Conservation (phyloP, 2,329 filamentous ascomycete species). For the Fusarium domesticum region DNA sequence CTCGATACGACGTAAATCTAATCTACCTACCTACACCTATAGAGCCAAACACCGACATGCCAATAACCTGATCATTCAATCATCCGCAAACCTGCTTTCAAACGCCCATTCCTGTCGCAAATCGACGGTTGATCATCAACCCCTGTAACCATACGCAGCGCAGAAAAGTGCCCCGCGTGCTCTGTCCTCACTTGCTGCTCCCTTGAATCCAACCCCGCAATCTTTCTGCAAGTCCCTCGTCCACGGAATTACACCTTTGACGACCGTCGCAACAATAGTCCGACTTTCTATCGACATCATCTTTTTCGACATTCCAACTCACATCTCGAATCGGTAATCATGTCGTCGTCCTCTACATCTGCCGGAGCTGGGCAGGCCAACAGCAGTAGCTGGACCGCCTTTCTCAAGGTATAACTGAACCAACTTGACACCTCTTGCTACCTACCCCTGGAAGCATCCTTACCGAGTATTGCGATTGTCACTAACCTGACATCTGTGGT, state of each 20-base stretch:
- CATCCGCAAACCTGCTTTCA: too few relatives aligned
- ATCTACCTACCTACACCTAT: too few relatives aligned
- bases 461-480: neutral
- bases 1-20: too few relatives aligned
- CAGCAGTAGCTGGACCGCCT: slow-evolving; percentile 50
- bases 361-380: slow-evolving; percentile 35
- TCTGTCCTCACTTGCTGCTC: slow-evolving; percentile 12
- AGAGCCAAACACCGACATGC: too few relatives aligned
- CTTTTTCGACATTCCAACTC: slow-evolving; percentile 1
- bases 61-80: too few relatives aligned
- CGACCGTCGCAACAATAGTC: slow-evolving; percentile 10
- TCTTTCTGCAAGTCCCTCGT: slow-evolving; percentile 2
- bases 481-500: neutral
- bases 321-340: slow-evolving; percentile 19
- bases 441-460: neutral
- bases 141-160: slow-evolving; percentile 1
- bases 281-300: slow-evolving; percentile 2
- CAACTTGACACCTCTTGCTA: slow-evolving; percentile 1
- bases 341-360: slow-evolving; percentile 30
- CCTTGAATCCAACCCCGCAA: slow-evolving; percentile 25
- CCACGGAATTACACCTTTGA: slow-evolving; percentile 19
- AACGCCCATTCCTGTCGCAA: neutral
- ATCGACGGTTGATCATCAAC: neutral
- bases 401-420: slow-evolving; percentile 44
- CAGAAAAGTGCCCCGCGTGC: slow-evolving; percentile 12